Conservation (phyloP, 2,329 filamentous ascomycete genomes). For the Xylariaceae sp. region DNA sequence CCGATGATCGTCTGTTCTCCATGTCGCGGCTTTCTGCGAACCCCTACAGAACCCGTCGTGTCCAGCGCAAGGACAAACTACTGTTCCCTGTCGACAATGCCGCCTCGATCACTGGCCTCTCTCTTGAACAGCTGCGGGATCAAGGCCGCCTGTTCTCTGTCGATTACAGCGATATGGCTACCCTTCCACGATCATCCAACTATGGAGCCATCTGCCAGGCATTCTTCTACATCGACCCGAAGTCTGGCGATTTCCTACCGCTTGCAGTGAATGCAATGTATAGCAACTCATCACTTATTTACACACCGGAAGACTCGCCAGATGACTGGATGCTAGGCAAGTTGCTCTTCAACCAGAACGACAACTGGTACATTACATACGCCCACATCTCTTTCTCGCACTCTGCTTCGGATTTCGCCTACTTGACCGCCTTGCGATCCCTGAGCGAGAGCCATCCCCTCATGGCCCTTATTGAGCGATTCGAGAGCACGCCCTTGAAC, state of each 20-base stretch:
- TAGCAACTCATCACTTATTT: slow-evolving; percentile 35
- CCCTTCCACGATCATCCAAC: slow-evolving; percentile 4
- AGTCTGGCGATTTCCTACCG: slow-evolving; percentile 43
- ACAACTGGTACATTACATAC: slow-evolving; percentile 44
- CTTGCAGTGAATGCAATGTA: slow-evolving; percentile 50
- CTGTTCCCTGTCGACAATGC: slow-evolving; percentile 42
- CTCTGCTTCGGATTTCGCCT: slow-evolving; percentile 41
- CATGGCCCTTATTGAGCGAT: slow-evolving; percentile 36
- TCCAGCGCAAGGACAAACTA: slow-evolving; percentile 32
- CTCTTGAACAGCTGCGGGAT: slow-evolving; percentile 32
- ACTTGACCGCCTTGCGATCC: slow-evolving; percentile 45
- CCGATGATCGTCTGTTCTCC: slow-evolving; percentile 45
- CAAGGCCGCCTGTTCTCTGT: slow-evolving; percentile 42
- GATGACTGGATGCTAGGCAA: slow-evolving; percentile 53
- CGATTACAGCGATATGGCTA: slow-evolving; percentile 39
- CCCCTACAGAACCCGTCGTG: slow-evolving; percentile 38
- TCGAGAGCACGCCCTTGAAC: slow-evolving; percentile 31
- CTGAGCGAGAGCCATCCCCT: slow-evolving; percentile 46
- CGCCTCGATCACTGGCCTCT: slow-evolving; percentile 31
- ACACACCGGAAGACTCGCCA: slow-evolving; percentile 46
- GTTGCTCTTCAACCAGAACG: slow-evolving; percentile 47
- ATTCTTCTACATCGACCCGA: slow-evolving; percentile 44
- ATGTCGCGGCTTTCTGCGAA: slow-evolving; percentile 46
- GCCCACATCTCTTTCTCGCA: slow-evolving; percentile 45
- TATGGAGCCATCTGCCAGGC: slow-evolving; percentile 41